A percentile compares a stretch with the other conserved stretches of the same genome.
phyloP scores from a whole-genome alignment of 2,329 filamentous ascomycete genomes.

The Dothistroma pini region DNA sequence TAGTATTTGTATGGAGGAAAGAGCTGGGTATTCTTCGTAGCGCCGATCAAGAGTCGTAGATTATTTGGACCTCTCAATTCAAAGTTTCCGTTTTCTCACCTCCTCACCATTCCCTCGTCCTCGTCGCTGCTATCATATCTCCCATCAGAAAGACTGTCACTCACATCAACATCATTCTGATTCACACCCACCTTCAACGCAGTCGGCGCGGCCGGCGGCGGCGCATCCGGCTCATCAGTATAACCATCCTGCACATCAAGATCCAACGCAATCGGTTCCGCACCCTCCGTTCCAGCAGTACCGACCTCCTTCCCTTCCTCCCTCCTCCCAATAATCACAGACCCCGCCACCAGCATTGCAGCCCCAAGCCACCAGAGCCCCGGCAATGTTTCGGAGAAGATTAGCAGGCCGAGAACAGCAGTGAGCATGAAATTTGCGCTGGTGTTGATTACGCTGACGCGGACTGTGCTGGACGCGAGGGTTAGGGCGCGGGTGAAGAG shows the following conservation, averaged over 20 bases:
- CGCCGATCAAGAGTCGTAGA: too few species aligned
- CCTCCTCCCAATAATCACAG: constrained; percentile 71
- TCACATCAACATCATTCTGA: not conserved
- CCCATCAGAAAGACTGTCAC: not conserved
- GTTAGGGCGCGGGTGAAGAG: constrained; percentile 77
- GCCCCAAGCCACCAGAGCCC: constrained; percentile 74
- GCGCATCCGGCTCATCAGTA: constrained; percentile 34
- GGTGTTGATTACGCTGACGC: constrained; percentile 78
- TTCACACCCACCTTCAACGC: constrained; percentile 11
- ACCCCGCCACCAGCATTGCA: constrained; percentile 67
- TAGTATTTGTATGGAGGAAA: not conserved
- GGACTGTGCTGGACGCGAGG: constrained; percentile 68
- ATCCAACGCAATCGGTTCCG: constrained; percentile 13
- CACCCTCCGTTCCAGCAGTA: constrained; percentile 20
- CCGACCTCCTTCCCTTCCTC: constrained; percentile 49
- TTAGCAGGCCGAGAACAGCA: constrained; percentile 63
- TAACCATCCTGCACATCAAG: constrained; percentile 17
- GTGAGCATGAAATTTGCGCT: constrained; percentile 78
- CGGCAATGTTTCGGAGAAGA: constrained; percentile 69
- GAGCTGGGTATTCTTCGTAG: not conserved
- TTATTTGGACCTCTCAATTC: not conserved
- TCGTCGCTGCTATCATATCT: not conserved
- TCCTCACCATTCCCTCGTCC: not conserved
- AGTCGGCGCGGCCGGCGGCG: constrained; percentile 14
- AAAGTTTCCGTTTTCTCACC: not conserved